Evolutionary conservation across 225 moss, liverwort and hornwort species (phyloP).

Genomic region (Bryoerythrophyllum caledonicum): DNA sequence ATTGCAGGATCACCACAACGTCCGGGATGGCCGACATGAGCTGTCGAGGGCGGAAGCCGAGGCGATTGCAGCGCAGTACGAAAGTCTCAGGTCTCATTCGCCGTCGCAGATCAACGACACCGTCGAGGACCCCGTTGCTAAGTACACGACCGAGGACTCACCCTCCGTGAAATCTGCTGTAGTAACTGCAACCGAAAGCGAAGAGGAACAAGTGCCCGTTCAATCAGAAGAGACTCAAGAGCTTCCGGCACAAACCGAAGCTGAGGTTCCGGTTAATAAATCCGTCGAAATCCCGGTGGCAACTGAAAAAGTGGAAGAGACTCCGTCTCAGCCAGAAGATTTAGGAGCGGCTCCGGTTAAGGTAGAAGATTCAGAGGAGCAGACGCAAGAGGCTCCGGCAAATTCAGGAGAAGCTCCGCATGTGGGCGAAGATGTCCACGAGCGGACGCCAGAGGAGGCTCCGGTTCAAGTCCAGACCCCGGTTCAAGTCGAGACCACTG

Average conservation of each 20-base stretch:
- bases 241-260: not conserved
- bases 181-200: not conserved
- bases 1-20: not conserved
- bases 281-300: not conserved
- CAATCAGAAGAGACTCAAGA: not conserved
- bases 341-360: too few species aligned
- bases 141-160: accelerated
- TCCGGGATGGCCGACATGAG: not conserved
- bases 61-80: conserved; percentile 7
- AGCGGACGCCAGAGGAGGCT: not conserved
- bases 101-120: not conserved
- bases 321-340: not conserved
- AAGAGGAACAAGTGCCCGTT: not conserved
- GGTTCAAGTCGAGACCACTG: not conserved
- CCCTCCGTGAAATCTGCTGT: not conserved
- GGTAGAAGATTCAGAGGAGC: too few species aligned
- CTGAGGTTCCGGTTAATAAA: not conserved
- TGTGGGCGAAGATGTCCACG: too few species aligned
- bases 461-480: not conserved
- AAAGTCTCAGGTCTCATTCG: conserved; percentile 9
- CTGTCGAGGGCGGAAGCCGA: not conserved
- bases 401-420: too few species aligned
- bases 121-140: not conserved
- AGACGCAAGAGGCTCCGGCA: not conserved
- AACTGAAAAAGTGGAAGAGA: not conserved